phyloP scores from a whole-genome alignment of 495 filamentous ascomycete species.

The Penicillium chermesinum region DNA sequence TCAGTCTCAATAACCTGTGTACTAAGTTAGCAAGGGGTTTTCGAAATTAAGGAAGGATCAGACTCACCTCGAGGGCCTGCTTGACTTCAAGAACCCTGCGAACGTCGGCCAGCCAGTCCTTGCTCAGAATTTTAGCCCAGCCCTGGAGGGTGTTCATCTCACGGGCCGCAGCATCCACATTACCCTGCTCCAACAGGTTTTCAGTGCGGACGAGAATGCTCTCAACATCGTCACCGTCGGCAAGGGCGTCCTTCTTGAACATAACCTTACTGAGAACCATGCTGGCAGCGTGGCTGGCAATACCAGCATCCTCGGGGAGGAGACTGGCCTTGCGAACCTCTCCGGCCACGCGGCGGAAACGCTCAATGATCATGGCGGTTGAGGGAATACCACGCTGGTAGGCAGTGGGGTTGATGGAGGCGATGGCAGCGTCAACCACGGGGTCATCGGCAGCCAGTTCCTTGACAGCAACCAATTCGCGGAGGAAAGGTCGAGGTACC shows the following conservation, averaged over 20 bases:
- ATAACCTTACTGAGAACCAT: conserved; percentile 83
- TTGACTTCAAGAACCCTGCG: conserved; percentile 87
- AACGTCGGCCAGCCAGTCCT: conserved; percentile 88
- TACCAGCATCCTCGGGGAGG: conserved; percentile 86
- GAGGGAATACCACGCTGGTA: conserved; percentile 91
- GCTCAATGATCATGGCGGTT: conserved; percentile 77
- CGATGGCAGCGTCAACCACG: conserved; percentile 85
- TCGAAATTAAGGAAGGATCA: neutral
- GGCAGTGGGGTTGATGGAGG: conserved; percentile 85
- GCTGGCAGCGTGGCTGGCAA: conserved; percentile 87
- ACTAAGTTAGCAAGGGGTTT: neutral
- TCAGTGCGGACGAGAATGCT: conserved; percentile 85
- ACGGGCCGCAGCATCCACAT: conserved; percentile 82
- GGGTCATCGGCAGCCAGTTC: conserved; percentile 78
- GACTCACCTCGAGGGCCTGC: conserved; percentile 86
- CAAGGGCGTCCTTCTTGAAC: conserved; percentile 87
- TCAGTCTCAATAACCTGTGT: conserved; percentile 46
- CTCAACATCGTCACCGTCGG: conserved; percentile 88
- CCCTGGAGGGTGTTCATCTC: conserved; percentile 91
- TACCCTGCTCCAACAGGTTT: conserved; percentile 81
- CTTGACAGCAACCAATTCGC: conserved; percentile 89
- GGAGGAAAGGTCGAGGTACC: conserved; percentile 76
- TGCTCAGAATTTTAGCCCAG: conserved; percentile 89
- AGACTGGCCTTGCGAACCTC: conserved; percentile 93
- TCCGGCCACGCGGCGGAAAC: conserved; percentile 87